Evolutionary conservation across 129 eudicot genomes (phyloP).

Genomic region (Artemisia annua): DNA sequence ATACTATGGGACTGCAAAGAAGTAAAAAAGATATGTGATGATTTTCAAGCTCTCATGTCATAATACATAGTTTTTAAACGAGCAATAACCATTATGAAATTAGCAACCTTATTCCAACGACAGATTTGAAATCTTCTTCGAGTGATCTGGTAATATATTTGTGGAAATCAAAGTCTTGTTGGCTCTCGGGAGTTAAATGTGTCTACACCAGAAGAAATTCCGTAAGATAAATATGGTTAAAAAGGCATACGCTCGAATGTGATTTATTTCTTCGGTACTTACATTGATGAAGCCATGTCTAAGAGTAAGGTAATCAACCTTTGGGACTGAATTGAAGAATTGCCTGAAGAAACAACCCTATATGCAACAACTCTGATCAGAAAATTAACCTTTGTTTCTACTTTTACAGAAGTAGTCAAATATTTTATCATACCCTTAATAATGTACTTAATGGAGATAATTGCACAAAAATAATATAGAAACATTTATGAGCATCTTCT

Average conservation of each 20-base stretch:
- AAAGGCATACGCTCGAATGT: background rate
- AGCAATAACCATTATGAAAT: background rate
- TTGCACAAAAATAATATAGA: background rate
- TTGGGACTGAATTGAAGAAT: constrained; percentile 47
- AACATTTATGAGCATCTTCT: no score
- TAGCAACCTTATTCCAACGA: constrained; percentile 59
- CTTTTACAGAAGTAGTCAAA: background rate
- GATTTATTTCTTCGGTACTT: constrained; percentile 26
- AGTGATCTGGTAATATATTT: constrained; percentile 63
- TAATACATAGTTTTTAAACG: background rate
- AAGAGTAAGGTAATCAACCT: constrained; percentile 65
- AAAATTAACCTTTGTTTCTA: background rate
- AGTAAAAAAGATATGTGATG: background rate
- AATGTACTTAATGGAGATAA: background rate
- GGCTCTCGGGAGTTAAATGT: constrained; percentile 55
- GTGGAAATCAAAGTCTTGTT: constrained; percentile 49
- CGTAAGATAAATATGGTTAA: background rate
- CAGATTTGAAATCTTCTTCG: constrained; percentile 62
- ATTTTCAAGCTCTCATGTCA: background rate
- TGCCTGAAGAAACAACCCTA: constrained; percentile 75
- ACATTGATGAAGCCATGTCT: constrained; percentile 65
- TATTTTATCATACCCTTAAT: background rate
- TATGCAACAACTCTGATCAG: background rate
- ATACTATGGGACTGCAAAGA: constrained; percentile 52
- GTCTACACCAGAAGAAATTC: constrained; percentile 30